Conservation (phyloP, 2,329 filamentous ascomycete species). For the Cadophora sp. region DNA sequence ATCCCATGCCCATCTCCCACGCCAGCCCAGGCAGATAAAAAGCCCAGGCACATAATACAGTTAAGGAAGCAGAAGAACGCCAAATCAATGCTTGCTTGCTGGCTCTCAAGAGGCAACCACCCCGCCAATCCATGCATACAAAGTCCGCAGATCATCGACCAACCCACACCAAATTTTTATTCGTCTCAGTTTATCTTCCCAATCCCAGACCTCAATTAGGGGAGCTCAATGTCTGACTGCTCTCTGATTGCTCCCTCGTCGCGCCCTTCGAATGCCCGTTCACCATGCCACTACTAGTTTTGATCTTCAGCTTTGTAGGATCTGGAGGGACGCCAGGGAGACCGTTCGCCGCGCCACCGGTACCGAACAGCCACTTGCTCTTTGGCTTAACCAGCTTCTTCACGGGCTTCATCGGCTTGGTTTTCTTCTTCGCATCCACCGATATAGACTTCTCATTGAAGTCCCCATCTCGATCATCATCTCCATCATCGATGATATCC, state of each 20-base stretch:
- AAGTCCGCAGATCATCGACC: conserved; percentile 1
- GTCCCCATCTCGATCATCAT: conserved; percentile 42
- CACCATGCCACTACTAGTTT: conserved; percentile 22
- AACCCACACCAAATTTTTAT: neutral
- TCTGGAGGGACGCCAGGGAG: conserved; percentile 19
- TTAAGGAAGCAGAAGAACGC: conserved; percentile 12
- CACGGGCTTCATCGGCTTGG: conserved; percentile 18
- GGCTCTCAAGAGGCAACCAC: neutral
- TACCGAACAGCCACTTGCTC: conserved; percentile 26
- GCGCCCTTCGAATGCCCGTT: conserved; percentile 26
- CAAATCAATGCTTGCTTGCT: conserved; percentile 12
- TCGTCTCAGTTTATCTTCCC: conserved; percentile 1
- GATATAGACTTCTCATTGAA: conserved; percentile 35
- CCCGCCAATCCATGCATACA: conserved; percentile 22
- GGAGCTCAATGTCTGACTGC: conserved; percentile 36
- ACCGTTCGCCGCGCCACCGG: neutral
- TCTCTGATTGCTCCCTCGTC: conserved; percentile 26
- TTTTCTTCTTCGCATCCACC: conserved; percentile 41
- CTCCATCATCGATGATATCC: conserved; percentile 33
- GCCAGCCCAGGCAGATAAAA: conserved; percentile 14
- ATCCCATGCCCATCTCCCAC: conserved; percentile 18
- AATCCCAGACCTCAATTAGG: conserved; percentile 12
- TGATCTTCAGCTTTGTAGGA: conserved; percentile 14
- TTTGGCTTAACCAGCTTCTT: conserved; percentile 23
- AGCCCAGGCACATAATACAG: conserved; percentile 23